Conservation (phyloP, 2,329 filamentous ascomycete genomes). For the Aureobasidium sp. region DNA sequence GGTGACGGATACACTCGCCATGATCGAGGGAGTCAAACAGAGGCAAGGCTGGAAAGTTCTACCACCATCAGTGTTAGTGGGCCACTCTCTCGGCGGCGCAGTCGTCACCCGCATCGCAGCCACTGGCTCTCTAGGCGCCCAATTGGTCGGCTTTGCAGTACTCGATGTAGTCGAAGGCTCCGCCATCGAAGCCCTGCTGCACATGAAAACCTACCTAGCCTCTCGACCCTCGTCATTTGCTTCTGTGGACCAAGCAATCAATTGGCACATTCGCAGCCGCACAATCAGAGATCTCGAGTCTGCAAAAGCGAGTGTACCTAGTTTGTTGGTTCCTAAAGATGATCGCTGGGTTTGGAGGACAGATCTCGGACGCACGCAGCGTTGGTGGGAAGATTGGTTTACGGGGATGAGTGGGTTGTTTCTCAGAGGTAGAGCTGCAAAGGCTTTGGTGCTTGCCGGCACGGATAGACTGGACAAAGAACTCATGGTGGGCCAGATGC, state of each 20-base stretch:
- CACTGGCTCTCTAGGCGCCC: slow-evolving; percentile 52
- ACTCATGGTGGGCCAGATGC: slow-evolving; percentile 93
- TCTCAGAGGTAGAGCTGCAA: slow-evolving; percentile 69
- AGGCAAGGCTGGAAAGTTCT: slow-evolving; percentile 65
- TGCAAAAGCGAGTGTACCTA: slow-evolving; percentile 81
- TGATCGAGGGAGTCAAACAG: slow-evolving; percentile 58
- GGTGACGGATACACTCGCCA: slow-evolving; percentile 60
- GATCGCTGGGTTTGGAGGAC: slow-evolving; percentile 61
- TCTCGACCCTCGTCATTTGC: slow-evolving; percentile 71
- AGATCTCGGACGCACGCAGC: slow-evolving; percentile 71
- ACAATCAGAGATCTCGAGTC: slow-evolving; percentile 77
- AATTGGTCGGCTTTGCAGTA: slow-evolving; percentile 77
- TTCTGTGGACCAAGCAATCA: slow-evolving; percentile 70
- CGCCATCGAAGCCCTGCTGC: slow-evolving; percentile 86
- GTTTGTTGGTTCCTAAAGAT: slow-evolving; percentile 49
- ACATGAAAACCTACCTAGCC: slow-evolving; percentile 86
- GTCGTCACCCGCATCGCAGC: slow-evolving; percentile 79
- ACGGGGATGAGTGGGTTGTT: slow-evolving; percentile 82
- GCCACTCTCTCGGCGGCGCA: slow-evolving; percentile 87
- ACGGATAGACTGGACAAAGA: slow-evolving; percentile 88
- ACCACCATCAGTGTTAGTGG: slow-evolving; percentile 73
- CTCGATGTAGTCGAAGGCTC: slow-evolving; percentile 93
- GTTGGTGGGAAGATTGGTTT: slow-evolving; percentile 95
- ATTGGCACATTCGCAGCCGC: slow-evolving; percentile 86
- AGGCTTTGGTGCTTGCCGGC: slow-evolving; percentile 75